phyloP scores from a whole-genome alignment of 164 flowering plant species.

The Magnolia kwangsiensis region DNA sequence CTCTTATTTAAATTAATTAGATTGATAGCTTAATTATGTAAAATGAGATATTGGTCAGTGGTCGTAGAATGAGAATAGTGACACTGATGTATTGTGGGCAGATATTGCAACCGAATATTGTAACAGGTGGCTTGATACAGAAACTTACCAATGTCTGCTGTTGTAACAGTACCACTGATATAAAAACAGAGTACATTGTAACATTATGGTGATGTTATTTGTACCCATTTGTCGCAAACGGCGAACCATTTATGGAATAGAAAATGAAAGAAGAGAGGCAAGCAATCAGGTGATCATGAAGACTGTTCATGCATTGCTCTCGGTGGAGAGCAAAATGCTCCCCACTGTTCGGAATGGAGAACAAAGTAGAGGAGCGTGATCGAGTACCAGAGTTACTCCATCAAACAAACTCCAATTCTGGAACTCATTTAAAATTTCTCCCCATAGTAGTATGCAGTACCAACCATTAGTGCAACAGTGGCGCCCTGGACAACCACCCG shows the following conservation, averaged over 20 bases:
- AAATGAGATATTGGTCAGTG: no score
- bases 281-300: background rate
- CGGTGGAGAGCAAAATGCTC: background rate
- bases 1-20: no score
- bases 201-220: background rate
- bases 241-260: background rate
- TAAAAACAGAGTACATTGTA: no score
- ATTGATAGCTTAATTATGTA: no score
- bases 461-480: slow-evolving; percentile 89
- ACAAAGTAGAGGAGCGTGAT: background rate
- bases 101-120: no score
- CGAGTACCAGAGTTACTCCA: background rate
- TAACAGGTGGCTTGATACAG: no score
- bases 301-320: background rate
- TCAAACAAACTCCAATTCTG: background rate
- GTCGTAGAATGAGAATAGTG: no score
- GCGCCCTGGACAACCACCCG: slow-evolving; percentile 92
- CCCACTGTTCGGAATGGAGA: background rate
- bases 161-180: no score
- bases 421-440: slow-evolving; percentile 22
- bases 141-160: no score
- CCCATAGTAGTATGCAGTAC: slow-evolving; percentile 79
- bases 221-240: background rate
- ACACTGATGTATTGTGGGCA: no score
- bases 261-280: background rate